phyloP scores from a whole-genome alignment of 352 stramenopile genomes.

The Globisporangium perplexum region DNA sequence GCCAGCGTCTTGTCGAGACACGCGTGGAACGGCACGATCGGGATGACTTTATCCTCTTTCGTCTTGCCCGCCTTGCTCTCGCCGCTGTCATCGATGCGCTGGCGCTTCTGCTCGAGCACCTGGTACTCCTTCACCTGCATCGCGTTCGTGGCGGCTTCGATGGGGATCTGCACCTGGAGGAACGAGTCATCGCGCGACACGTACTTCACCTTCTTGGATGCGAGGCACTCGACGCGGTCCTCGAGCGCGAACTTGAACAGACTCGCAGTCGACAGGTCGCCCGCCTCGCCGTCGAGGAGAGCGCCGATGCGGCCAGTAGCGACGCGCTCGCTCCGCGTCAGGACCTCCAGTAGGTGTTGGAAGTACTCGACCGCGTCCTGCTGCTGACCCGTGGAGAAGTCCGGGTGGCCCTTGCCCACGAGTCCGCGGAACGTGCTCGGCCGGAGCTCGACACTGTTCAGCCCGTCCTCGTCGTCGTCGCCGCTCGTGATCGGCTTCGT shows the following conservation, averaged over 20 bases:
- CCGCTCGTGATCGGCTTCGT: slow-evolving; percentile 26
- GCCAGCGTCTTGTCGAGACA: slow-evolving; percentile 93
- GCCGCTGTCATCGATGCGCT: slow-evolving; percentile 63
- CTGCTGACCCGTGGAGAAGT: slow-evolving; percentile 97
- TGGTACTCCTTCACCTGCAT: slow-evolving; percentile 84
- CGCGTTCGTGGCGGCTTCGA: slow-evolving; percentile 84
- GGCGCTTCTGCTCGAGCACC: slow-evolving; percentile 79
- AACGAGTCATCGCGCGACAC: slow-evolving; percentile 73
- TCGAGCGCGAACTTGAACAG: slow-evolving; percentile 93
- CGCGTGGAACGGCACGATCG: slow-evolving; percentile 91
- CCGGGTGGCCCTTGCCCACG: slow-evolving; percentile 93
- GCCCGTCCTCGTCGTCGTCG: slow-evolving; percentile 28
- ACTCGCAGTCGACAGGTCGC: slow-evolving; percentile 57
- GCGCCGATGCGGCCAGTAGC: slow-evolving; percentile 38
- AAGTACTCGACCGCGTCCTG: slow-evolving; percentile 98
- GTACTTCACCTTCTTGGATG: slow-evolving; percentile 86
- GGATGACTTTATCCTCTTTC: slow-evolving; percentile 55
- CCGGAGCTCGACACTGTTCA: slow-evolving; percentile 38
- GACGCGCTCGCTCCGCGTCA: slow-evolving; percentile 83
- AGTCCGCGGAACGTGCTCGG: slow-evolving; percentile 93
- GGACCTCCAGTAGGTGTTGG: slow-evolving; percentile 92
- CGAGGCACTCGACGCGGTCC: slow-evolving; percentile 75
- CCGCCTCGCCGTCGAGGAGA: slow-evolving; percentile 36
- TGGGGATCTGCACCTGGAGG: slow-evolving; percentile 82
- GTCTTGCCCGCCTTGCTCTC: slow-evolving; percentile 14